These are phyloP conservation scores for Ophiosphaerella narmari DNA, from an alignment of 2,329 filamentous ascomycete species.

Conservation along the genomic window DNA sequence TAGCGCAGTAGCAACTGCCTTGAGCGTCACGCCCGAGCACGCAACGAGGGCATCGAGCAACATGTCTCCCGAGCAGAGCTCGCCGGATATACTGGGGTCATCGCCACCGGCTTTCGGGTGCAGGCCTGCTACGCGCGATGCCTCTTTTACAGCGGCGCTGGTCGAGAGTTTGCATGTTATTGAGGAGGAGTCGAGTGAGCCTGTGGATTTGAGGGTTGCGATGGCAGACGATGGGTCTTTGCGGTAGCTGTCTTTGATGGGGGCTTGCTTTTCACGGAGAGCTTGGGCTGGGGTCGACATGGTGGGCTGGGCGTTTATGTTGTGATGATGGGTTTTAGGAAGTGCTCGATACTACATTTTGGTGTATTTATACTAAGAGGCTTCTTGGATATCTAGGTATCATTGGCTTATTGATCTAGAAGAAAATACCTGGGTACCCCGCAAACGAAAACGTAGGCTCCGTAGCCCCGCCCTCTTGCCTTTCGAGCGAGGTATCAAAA, in stretches of 20 bases:
- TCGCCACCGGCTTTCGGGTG: conserved; percentile 55
- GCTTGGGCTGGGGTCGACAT: conserved; percentile 37
- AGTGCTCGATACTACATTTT: not conserved
- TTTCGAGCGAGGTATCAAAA: conserved; percentile 18
- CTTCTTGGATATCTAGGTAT: not conserved
- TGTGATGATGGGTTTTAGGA: not conserved
- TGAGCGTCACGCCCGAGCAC: conserved; percentile 57
- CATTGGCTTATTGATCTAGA: conserved; percentile 7
- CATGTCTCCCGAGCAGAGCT: conserved; percentile 57
- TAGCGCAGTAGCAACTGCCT: conserved; percentile 56
- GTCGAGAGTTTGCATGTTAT: conserved; percentile 56
- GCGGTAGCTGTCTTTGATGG: conserved; percentile 54
- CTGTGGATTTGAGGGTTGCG: conserved; percentile 52
- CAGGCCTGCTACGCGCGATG: conserved; percentile 52
- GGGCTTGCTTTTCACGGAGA: conserved; percentile 55
- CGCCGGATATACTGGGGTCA: conserved; percentile 50
- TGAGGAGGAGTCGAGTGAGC: conserved; percentile 50
- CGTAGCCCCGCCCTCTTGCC: conserved; percentile 22
- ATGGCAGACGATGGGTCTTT: conserved; percentile 51
- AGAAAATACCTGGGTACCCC: conserved; percentile 13
- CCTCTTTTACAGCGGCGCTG: conserved; percentile 47
- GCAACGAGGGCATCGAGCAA: conserved; percentile 57
- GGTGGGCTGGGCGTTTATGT: not conserved
- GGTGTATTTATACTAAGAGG: not conserved
- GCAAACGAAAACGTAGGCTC: conserved; percentile 23